These are phyloP conservation scores for Cyclotella cryptica DNA, from an alignment of 108 stramenopile genomes.

Conservation along the genomic window DNA sequence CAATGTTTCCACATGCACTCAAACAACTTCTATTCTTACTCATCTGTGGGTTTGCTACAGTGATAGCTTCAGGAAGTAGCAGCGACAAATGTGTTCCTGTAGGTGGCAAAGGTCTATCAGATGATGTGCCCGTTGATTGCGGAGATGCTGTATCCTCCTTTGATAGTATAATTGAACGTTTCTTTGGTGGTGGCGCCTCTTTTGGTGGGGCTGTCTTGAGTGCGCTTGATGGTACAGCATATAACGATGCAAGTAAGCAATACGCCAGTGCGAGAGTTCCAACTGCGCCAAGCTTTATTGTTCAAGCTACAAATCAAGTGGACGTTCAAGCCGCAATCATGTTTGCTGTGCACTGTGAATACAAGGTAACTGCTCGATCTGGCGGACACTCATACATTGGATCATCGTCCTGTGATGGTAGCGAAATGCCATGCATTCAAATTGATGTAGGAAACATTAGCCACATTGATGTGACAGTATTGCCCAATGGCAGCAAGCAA, in stretches of 20 bases:
- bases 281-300: conserved; percentile 9
- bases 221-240: neutral
- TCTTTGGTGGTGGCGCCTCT: neutral
- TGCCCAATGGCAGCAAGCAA: too few species aligned
- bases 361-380: conserved; percentile 5
- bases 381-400: conserved; percentile 12
- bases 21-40: too few species aligned
- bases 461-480: neutral
- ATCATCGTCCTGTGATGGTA: conserved; percentile 16
- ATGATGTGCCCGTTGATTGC: conserved; percentile 5
- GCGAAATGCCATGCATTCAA: conserved; percentile 5
- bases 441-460: neutral
- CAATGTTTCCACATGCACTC: too few species aligned
- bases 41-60: too few species aligned
- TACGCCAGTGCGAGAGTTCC: too few species aligned
- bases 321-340: conserved; percentile 13
- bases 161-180: neutral
- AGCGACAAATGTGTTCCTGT: too few species aligned
- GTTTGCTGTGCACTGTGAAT: neutral
- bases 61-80: too few species aligned
- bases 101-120: too few species aligned
- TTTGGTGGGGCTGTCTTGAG: too few species aligned
- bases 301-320: neutral
- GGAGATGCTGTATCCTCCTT: neutral
- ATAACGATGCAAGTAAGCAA: neutral